phyloP scores from a whole-genome alignment of 1,139 yeast genomes.

The Wickerhamomyces sp. region DNA sequence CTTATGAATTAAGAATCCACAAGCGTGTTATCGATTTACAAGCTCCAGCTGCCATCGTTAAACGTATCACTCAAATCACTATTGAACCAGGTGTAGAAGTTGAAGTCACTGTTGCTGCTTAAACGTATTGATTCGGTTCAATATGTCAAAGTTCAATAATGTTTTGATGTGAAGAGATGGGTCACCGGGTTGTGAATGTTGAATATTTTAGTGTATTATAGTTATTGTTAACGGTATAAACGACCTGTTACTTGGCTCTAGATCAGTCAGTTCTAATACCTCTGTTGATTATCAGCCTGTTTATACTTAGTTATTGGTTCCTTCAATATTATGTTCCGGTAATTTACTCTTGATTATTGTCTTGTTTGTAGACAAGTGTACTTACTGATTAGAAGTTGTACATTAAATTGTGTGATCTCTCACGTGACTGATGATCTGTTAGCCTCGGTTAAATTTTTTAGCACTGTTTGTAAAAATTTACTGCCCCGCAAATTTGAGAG shows the following conservation, averaged over 20 bases:
- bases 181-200: constrained; percentile 5
- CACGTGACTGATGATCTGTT: background rate
- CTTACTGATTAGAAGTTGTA: no score
- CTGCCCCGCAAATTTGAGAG: constrained; percentile 1
- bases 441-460: background rate
- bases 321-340: constrained; percentile 8
- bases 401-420: background rate
- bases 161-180: background rate
- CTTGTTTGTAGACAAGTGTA: background rate
- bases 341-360: background rate
- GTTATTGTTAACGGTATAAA: constrained; percentile 4
- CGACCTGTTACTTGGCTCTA: constrained; percentile 18
- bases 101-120: constrained; percentile 44
- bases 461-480: background rate
- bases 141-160: background rate
- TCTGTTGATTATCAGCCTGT: constrained; percentile 27
- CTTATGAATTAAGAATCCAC: constrained; percentile 99
- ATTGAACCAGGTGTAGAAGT: constrained; percentile 75
- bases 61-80: constrained; percentile 93
- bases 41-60: constrained; percentile 93
- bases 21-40: constrained; percentile 98
- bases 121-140: constrained; percentile 5
- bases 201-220: constrained; percentile 6
- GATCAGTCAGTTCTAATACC: constrained; percentile 26
- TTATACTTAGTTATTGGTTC: constrained; percentile 19